Conservation (phyloP, 1,284 basidiomycete genomes). For the Moniliophthora roreri region DNA sequence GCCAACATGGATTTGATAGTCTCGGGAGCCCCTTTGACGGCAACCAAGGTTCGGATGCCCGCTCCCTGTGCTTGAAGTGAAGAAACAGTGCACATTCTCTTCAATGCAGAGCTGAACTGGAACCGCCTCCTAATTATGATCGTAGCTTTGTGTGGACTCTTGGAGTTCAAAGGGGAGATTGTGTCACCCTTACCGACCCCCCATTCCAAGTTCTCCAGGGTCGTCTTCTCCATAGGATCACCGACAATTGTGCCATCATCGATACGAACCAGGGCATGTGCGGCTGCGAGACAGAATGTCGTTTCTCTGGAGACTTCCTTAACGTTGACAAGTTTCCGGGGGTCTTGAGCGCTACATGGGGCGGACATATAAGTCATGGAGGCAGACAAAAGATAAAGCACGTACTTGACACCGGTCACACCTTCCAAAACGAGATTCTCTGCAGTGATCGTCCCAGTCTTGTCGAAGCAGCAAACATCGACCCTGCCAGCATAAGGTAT, state of each 20-base stretch:
- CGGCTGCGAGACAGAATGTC: slow-evolving; percentile 86
- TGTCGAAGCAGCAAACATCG: slow-evolving; percentile 97
- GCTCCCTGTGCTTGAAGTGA: slow-evolving; percentile 43
- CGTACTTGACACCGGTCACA: slow-evolving; percentile 84
- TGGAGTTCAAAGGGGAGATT: slow-evolving; percentile 57
- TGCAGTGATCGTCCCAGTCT: slow-evolving; percentile 95
- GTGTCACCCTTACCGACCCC: slow-evolving; percentile 77
- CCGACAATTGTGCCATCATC: slow-evolving; percentile 94
- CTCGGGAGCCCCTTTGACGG: slow-evolving; percentile 95
- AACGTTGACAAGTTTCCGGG: slow-evolving; percentile 74
- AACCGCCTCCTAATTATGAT: slow-evolving; percentile 85
- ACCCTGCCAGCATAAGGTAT: slow-evolving; percentile 93
- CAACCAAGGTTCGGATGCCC: slow-evolving; percentile 55
- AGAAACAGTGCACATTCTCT: slow-evolving; percentile 93
- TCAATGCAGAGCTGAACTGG: slow-evolving; percentile 94
- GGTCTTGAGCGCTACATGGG: slow-evolving; percentile 49
- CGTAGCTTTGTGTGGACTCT: slow-evolving; percentile 56
- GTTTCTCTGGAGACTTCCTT: slow-evolving; percentile 79
- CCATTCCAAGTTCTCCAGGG: slow-evolving; percentile 92
- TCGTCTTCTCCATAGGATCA: slow-evolving; percentile 99
- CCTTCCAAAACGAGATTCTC: slow-evolving; percentile 95
- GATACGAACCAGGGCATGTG: slow-evolving; percentile 92
- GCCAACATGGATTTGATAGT: slow-evolving; percentile 88
- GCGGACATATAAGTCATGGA: slow-evolving; percentile 3
- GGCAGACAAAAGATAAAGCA: slow-evolving; percentile 11